Evolutionary conservation across 1,139 yeast species (phyloP), one percentile per base, ranked within the genome.

Genomic region (Geotrichum europaeum): DNA sequence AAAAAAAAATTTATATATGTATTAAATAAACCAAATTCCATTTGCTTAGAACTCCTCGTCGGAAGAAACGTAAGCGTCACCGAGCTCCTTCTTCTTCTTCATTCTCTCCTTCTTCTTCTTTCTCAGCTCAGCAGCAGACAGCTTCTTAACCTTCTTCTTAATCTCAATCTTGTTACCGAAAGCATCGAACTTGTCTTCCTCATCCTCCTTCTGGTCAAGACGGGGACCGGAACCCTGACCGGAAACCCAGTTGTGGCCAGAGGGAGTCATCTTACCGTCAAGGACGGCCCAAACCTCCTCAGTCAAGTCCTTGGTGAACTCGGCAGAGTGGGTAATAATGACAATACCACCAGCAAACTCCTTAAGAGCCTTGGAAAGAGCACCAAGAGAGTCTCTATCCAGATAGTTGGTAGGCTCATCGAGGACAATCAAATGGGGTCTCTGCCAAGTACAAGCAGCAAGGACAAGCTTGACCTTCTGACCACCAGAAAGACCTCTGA

Each of bases 61-160:
- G 69, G 96, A 88, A 70, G 97, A 92, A 71, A 91, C 97, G 79
- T 94, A 94, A 79, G 96, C 98, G 77, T 94, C 99, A 85, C 98
- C 98, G 79, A 91, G 81, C 80, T 88, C 96, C 96, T 94, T 94
- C 97, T 94, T 94, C 95, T 92, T 94, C 89, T 89, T 90, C 98
- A 94, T 92, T 87, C 99, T 91, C 84, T 94, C 99, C 96, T 94
- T 94, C 97, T 94, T 94, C 96, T 94, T 94, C 97, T 94, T 94
- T 86, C 99, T 89, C 79, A 94, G 85, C 82, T 94, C 99, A 70
- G 99, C 97, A 76, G 98, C 92, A 71, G 97, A 88, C 78, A 94
- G 85, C 89, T 92, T 94, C 81, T 84, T 84, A 87, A 89, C 92
- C 95, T 94, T 94, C 89, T 91, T 90, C 78, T 84, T 90, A 77